phyloP scores from a whole-genome alignment of 257 asterid genomes.

The Eucommia ulmoides region DNA sequence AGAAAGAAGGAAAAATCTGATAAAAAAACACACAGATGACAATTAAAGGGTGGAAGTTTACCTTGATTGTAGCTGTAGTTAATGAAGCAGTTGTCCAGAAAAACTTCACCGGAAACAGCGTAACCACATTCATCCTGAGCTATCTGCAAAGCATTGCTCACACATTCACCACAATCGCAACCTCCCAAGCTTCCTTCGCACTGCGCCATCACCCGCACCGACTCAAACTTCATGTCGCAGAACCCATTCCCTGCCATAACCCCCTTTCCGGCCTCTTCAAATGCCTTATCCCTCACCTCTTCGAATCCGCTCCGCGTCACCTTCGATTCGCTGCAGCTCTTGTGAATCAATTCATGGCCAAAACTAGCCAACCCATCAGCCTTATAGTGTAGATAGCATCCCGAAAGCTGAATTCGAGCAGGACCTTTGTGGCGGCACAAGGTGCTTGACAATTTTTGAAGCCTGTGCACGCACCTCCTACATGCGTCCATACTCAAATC shows the following conservation, averaged over 20 bases:
- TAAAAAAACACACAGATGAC: no score
- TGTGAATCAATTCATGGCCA: neutral
- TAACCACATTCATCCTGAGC: neutral
- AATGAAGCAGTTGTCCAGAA: neutral
- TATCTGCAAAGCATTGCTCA: neutral
- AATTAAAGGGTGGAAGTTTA: neutral
- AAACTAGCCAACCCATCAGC: neutral
- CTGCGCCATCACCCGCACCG: neutral
- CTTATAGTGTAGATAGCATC: neutral
- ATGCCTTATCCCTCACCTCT: neutral
- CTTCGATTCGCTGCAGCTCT: neutral
- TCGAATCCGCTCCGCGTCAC: neutral
- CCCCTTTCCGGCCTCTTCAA: neutral
- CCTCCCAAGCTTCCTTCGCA: neutral
- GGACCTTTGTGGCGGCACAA: neutral
- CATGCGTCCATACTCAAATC: neutral
- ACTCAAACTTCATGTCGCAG: neutral
- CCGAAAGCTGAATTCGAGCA: neutral
- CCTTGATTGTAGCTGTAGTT: neutral
- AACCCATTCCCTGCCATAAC: neutral
- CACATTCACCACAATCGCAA: neutral
- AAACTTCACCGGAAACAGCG: neutral
- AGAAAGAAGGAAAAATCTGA: no score
- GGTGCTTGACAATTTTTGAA: neutral
- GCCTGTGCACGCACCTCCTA: neutral